Conservation (phyloP, 768 basidiomycete species). For the Phlebiopsis flavidoalba region DNA sequence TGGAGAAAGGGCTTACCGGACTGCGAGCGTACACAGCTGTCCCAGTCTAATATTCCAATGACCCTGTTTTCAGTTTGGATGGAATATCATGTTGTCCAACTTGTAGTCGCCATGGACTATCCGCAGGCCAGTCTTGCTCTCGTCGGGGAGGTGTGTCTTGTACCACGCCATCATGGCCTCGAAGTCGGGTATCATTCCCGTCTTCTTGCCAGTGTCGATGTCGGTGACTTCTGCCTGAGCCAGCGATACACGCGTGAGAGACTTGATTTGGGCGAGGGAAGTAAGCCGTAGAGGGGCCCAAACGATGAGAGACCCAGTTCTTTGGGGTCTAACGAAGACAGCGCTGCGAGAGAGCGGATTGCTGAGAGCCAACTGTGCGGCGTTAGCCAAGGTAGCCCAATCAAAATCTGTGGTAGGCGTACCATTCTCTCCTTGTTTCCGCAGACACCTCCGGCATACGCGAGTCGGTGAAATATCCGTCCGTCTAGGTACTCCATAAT, state of each 20-base stretch:
- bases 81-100: conserved; percentile 95
- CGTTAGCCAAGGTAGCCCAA: background rate
- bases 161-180: conserved; percentile 77
- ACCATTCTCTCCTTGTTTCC: conserved; percentile 69
- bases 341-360: conserved; percentile 60
- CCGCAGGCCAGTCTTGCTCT: conserved; percentile 66
- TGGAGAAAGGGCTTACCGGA: conserved; percentile 43
- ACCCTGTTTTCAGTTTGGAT: conserved; percentile 87
- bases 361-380: conserved; percentile 70
- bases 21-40: conserved; percentile 91
- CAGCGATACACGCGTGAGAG: conserved; percentile 75
- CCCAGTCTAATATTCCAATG: conserved; percentile 97
- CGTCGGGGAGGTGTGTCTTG: conserved; percentile 66
- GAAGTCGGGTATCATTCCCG: conserved; percentile 73
- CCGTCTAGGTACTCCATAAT: conserved; percentile 96
- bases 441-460: conserved; percentile 66
- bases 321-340: conserved; percentile 59
- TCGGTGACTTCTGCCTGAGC: conserved; percentile 70
- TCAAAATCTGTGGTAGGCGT: conserved; percentile 18
- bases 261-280: conserved; percentile 93
- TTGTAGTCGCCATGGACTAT: conserved; percentile 98
- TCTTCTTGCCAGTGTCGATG: conserved; percentile 50
- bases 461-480: conserved; percentile 85
- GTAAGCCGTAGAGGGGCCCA: conserved; percentile 69
- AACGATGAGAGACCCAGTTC: conserved; percentile 66